Base-by-base conservation (phyloP, 768 basidiomycete genomes). In the Russula foetens region DNA sequence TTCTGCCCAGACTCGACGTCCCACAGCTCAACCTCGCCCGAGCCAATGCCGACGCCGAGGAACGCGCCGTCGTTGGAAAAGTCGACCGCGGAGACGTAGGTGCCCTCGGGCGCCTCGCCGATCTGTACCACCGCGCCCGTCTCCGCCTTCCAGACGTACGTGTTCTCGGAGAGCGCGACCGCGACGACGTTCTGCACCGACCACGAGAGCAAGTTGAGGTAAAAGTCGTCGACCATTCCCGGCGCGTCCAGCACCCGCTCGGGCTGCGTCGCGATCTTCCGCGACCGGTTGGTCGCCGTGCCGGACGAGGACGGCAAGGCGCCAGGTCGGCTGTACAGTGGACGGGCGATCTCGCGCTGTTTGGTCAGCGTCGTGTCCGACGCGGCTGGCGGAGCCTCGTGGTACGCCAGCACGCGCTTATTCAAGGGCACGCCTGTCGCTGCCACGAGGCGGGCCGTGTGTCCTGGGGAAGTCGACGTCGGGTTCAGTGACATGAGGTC, bases 191-290 rank as follows among this genome's bases (percentile, higher is more conserved):
- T 98, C 65, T 82, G 82, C 44, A 80, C 81, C 38, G 88, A 89
- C 97, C 97, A 99, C 19, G 86, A 81, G 53, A 98, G 72, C 54
- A 99, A 78, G 71, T 98, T 99, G 69, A 99, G 84, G 70, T 99
- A 99, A 72, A 96, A 99, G 72, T 99, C 97, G 66, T 98, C 93
- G 11, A 85, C 80, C 79, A 90, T 86, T 7, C 92, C 92, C 1
- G 94, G 94, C 0, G 96, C 96, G 67, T 98, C 97, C 11, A 99
- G 80, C 8, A 98, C 93, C n/a, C 93, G 83, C 67, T 96, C 90
- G 0, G 96, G 92, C 24, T 85, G 83, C 0, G 90, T 89, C 0
- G 93, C 82, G 56, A 98, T 91, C 66, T 88, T 86, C 21, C 96
- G 81, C 6, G 86, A 79, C 70, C 90, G 91, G 65, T 83, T 81